Evolutionary conservation across 2,329 filamentous ascomycete species (phyloP).

Genomic region (Penicillium sp.): DNA sequence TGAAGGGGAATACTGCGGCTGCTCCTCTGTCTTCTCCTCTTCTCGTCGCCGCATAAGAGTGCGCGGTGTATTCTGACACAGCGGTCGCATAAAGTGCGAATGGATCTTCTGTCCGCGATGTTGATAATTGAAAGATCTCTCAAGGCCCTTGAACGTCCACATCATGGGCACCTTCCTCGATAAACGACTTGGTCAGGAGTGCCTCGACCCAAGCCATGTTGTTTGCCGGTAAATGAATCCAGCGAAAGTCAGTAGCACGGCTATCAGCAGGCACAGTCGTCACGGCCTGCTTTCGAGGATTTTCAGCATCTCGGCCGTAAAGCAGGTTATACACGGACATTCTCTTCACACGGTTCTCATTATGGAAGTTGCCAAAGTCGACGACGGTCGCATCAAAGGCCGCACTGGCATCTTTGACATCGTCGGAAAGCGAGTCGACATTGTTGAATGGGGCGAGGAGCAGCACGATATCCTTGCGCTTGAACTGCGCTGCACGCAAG

Average conservation of each 20-base stretch:
- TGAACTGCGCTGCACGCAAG: conserved; percentile 38
- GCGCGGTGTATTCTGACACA: conserved; percentile 50
- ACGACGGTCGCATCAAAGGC: conserved; percentile 51
- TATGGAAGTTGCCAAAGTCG: conserved; percentile 47
- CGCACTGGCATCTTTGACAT: conserved; percentile 44
- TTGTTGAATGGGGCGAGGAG: conserved; percentile 38
- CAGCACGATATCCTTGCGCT: conserved; percentile 34
- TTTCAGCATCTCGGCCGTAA: conserved; percentile 48
- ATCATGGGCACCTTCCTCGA: conserved; percentile 58
- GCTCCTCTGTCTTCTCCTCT: conserved; percentile 31
- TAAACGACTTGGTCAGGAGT: conserved; percentile 59
- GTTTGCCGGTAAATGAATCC: conserved; percentile 53
- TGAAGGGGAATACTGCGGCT: conserved; percentile 15
- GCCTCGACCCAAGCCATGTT: conserved; percentile 58
- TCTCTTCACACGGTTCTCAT: conserved; percentile 45
- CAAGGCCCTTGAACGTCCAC: conserved; percentile 59
- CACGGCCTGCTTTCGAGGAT: conserved; percentile 44
- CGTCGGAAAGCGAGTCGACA: conserved; percentile 31
- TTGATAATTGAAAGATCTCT: conserved; percentile 58
- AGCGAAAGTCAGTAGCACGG: conserved; percentile 48
- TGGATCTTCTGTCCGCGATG: conserved; percentile 56
- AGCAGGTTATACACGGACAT: conserved; percentile 50
- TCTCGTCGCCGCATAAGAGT: conserved; percentile 22
- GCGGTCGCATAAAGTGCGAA: conserved; percentile 58
- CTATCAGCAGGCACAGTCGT: conserved; percentile 45